Evolutionary conservation across 768 basidiomycete species (phyloP).

Genomic region (Calocybe indica): DNA sequence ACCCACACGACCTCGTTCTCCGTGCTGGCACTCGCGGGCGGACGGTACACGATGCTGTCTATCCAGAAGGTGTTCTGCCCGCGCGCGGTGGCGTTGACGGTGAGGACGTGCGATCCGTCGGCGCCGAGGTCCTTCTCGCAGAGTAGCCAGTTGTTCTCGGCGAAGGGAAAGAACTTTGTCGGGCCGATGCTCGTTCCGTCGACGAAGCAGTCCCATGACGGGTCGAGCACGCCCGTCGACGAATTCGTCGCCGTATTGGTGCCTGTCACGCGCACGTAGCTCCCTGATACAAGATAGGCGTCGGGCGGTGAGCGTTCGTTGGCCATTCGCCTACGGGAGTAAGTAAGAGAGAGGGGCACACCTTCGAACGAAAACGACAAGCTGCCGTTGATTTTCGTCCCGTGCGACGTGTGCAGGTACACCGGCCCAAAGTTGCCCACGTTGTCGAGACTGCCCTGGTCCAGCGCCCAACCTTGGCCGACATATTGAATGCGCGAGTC

Average conservation of each 20-base stretch:
- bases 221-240: slow-evolving; percentile 10
- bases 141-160: slow-evolving; percentile 27
- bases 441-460: slow-evolving; percentile 17
- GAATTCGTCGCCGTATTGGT: slow-evolving; percentile 10
- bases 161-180: slow-evolving; percentile 11
- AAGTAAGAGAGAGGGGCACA: slow-evolving; percentile 3
- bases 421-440: slow-evolving; percentile 26
- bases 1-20: slow-evolving; percentile 12
- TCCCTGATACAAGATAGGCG: slow-evolving; percentile 3
- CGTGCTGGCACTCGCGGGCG: slow-evolving; percentile 12
- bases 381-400: slow-evolving; percentile 20
- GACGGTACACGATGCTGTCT: slow-evolving; percentile 20
- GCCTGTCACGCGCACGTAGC: slow-evolving; percentile 13
- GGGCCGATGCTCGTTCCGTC: slow-evolving; percentile 17
- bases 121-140: slow-evolving; percentile 16
- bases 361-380: slow-evolving; percentile 24
- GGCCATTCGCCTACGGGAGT: not conserved
- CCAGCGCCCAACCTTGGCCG: slow-evolving; percentile 22
- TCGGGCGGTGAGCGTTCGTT: not conserved
- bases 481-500: slow-evolving; percentile 22
- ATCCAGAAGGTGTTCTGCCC: slow-evolving; percentile 20
- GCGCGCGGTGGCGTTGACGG: slow-evolving; percentile 14
- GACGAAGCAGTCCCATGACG: slow-evolving; percentile 23
- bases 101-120: slow-evolving; percentile 19
- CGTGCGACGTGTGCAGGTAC: slow-evolving; percentile 23